Evolutionary conservation across 768 basidiomycete species (phyloP).

Genomic region (Mycena vulgaris): DNA sequence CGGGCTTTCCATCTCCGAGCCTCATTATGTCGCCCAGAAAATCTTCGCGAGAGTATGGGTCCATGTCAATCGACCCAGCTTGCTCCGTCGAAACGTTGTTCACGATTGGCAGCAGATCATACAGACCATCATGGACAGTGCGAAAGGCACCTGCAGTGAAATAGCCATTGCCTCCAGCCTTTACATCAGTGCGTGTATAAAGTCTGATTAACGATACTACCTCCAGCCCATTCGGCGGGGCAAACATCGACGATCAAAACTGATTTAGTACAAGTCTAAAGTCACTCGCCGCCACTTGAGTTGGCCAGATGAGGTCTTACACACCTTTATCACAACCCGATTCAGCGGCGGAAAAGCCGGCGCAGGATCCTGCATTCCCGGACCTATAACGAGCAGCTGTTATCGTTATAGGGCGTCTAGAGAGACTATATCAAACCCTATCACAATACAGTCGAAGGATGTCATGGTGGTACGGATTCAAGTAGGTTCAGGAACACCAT

Average conservation of each 20-base stretch:
- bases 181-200: too few relatives aligned
- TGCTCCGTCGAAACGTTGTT: constrained; percentile 61
- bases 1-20: constrained; percentile 65
- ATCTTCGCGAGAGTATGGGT: constrained; percentile 68
- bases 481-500: neutral
- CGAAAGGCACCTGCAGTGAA: constrained; percentile 75
- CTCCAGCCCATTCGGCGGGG: constrained; percentile 72
- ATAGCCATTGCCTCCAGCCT: constrained; percentile 80
- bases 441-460: constrained; percentile 69
- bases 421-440: constrained; percentile 77
- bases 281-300: constrained; percentile 1
- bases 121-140: constrained; percentile 73
- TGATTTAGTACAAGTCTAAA: constrained; percentile 29
- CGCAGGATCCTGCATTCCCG: constrained; percentile 66
- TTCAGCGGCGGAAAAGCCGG: constrained; percentile 73
- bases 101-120: constrained; percentile 71
- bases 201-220: too few relatives aligned
- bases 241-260: constrained; percentile 79
- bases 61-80: constrained; percentile 67
- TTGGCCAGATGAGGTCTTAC: constrained; percentile 24
- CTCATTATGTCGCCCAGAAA: constrained; percentile 76
- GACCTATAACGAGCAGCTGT: too few relatives aligned
- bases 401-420: too few relatives aligned
- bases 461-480: constrained; percentile 6
- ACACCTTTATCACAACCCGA: constrained; percentile 68